These are phyloP conservation scores for Ogataea hybrid DNA, from an alignment of 1,139 yeast species.

Conservation along the genomic window DNA sequence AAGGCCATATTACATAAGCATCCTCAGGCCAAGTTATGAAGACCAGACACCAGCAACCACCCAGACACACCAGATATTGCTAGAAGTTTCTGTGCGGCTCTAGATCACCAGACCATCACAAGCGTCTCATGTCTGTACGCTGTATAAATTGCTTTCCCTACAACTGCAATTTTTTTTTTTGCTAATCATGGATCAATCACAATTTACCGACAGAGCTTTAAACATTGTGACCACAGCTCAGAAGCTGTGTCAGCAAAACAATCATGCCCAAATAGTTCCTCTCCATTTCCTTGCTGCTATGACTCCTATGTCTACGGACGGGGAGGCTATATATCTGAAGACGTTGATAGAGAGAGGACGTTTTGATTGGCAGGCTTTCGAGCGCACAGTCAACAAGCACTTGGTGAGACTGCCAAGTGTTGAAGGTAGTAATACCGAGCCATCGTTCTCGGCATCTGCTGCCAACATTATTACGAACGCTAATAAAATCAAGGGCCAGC, in stretches of 20 bases:
- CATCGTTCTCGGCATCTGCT: slow-evolving; percentile 31
- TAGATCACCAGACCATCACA: neutral
- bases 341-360: slow-evolving; percentile 87
- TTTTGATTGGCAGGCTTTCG: slow-evolving; percentile 81
- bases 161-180: slow-evolving; percentile 1
- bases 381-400: slow-evolving; percentile 74
- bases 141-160: neutral
- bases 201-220: slow-evolving; percentile 92
- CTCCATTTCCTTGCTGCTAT: slow-evolving; percentile 90
- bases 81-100: slow-evolving; percentile 13
- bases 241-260: slow-evolving; percentile 78
- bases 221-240: slow-evolving; percentile 76
- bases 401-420: slow-evolving; percentile 86
- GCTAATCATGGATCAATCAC: slow-evolving; percentile 45
- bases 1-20: too few species aligned
- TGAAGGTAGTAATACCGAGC: slow-evolving; percentile 57
- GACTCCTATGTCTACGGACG: slow-evolving; percentile 65
- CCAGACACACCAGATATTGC: neutral
- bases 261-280: slow-evolving; percentile 81
- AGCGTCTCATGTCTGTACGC: neutral
- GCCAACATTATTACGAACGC: slow-evolving; percentile 31
- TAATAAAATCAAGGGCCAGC: slow-evolving; percentile 73
- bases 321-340: slow-evolving; percentile 69
- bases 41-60: neutral
- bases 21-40: neutral